Percentiles rank a stretch among this genome's conserved stretches.
Conservation (phyloP, 768 basidiomycete species). For the Tylopilus vinaceipallidus region DNA sequence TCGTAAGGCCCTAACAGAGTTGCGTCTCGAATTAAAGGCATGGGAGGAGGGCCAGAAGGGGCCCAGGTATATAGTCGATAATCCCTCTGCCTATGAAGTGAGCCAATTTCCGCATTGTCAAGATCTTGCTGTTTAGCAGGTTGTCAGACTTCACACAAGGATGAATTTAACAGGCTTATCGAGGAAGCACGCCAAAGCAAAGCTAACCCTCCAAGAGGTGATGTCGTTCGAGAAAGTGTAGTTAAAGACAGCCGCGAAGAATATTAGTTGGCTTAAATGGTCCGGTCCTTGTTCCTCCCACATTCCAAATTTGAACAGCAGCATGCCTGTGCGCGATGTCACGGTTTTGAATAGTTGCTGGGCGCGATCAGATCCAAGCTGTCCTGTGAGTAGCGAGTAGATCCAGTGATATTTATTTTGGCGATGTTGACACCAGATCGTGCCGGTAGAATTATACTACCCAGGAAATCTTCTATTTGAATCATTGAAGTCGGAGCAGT, state of each 20-base stretch:
- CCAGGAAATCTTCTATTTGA: background rate
- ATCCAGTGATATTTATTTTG: conserved; percentile 10
- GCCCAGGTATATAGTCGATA: conserved; percentile 35
- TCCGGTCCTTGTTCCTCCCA: background rate
- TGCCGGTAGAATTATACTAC: background rate
- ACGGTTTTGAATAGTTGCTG: background rate
- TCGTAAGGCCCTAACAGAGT: conserved; percentile 45
- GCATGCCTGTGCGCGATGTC: background rate
- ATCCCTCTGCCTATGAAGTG: conserved; percentile 41
- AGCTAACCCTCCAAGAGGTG: conserved; percentile 20
- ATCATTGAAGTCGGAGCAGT: background rate
- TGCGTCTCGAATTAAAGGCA: conserved; percentile 51
- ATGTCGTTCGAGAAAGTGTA: conserved; percentile 19
- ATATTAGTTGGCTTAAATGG: conserved; percentile 4
- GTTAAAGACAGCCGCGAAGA: conserved; percentile 39
- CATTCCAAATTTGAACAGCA: background rate
- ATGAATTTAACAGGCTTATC: conserved; percentile 35
- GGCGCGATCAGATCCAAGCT: background rate
- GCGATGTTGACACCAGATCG: background rate
- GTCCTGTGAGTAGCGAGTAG: background rate
- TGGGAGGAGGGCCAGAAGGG: conserved; percentile 55
- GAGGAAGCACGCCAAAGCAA: conserved; percentile 36
- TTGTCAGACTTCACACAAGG: conserved; percentile 21
- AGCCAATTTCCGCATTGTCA: conserved; percentile 3
- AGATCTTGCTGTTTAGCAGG: background rate